Evolutionary conservation across 257 asterid species (phyloP).

Genomic region (Solanum chaucha): DNA sequence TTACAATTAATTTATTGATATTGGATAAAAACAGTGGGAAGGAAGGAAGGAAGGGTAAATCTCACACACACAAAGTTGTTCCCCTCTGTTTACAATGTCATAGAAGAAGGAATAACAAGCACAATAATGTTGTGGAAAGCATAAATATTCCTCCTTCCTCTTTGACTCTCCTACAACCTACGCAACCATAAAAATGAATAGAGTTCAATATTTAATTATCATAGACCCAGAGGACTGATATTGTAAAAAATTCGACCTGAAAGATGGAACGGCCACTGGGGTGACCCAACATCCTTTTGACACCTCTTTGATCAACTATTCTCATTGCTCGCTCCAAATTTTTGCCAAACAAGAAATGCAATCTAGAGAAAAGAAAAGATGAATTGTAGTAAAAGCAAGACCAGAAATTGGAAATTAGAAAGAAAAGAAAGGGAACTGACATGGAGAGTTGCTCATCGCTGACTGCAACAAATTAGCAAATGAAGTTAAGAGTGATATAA

Average conservation of each 20-base stretch:
- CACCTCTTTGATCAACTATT: slow-evolving; percentile 77
- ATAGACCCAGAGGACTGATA: background rate
- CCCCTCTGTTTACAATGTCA: slow-evolving; percentile 84
- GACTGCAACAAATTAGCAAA: slow-evolving; percentile 29
- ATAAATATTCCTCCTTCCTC: slow-evolving; percentile 74
- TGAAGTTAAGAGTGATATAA: background rate
- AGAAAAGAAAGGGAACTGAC: slow-evolving; percentile 29
- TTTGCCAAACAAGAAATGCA: slow-evolving; percentile 79
- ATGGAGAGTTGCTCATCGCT: slow-evolving; percentile 72
- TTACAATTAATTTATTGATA: background rate
- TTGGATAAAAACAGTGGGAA: background rate
- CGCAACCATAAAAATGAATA: background rate
- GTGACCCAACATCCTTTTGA: slow-evolving; percentile 63
- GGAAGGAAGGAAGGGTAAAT: background rate
- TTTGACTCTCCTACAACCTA: slow-evolving; percentile 83
- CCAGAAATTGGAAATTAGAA: background rate
- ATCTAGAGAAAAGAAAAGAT: slow-evolving; percentile 17
- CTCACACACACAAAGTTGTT: slow-evolving; percentile 91
- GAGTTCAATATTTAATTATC: background rate
- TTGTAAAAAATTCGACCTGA: slow-evolving; percentile 26
- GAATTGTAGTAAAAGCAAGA: background rate
- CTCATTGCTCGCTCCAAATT: slow-evolving; percentile 72
- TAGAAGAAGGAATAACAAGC: slow-evolving; percentile 88
- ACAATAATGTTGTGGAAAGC: slow-evolving; percentile 77
- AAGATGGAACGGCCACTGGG: slow-evolving; percentile 71